Evolutionary conservation across 768 basidiomycete species (phyloP).

Genomic region (Leccinum rimulosum): DNA sequence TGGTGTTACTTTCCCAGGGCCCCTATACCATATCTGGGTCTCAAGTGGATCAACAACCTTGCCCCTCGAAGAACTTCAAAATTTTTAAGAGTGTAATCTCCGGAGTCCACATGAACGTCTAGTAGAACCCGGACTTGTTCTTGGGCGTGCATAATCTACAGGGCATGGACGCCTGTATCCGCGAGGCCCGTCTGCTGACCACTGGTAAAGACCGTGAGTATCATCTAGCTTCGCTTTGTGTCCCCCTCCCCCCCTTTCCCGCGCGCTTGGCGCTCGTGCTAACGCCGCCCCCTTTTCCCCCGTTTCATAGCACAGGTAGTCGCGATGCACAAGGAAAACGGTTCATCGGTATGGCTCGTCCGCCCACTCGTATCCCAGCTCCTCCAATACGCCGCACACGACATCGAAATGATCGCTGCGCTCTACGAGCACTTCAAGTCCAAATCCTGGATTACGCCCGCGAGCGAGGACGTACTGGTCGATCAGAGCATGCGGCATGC

Average conservation of each 20-base stretch:
- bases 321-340: constrained; percentile 34
- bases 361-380: constrained; percentile 37
- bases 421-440: constrained; percentile 36
- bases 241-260: no score
- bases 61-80: no score
- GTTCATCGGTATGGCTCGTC: constrained; percentile 32
- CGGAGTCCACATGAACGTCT: constrained; percentile 3
- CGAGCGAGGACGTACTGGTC: constrained; percentile 13
- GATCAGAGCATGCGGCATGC: constrained; percentile 32
- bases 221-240: not conserved
- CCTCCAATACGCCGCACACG: constrained; percentile 42
- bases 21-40: no score
- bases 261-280: not conserved
- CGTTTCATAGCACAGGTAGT: constrained; percentile 31
- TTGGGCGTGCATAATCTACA: constrained; percentile 33
- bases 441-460: constrained; percentile 21
- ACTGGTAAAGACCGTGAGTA: constrained; percentile 36
- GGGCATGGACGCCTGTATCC: constrained; percentile 37
- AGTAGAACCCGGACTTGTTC: constrained; percentile 25
- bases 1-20: no score
- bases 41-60: no score
- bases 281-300: not conserved
- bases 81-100: no score
- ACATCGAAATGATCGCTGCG: constrained; percentile 38
- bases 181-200: constrained; percentile 20